These are phyloP conservation scores for Zymoseptoria passerinii DNA, from an alignment of 2,329 filamentous ascomycete genomes.

Conservation along the genomic window DNA sequence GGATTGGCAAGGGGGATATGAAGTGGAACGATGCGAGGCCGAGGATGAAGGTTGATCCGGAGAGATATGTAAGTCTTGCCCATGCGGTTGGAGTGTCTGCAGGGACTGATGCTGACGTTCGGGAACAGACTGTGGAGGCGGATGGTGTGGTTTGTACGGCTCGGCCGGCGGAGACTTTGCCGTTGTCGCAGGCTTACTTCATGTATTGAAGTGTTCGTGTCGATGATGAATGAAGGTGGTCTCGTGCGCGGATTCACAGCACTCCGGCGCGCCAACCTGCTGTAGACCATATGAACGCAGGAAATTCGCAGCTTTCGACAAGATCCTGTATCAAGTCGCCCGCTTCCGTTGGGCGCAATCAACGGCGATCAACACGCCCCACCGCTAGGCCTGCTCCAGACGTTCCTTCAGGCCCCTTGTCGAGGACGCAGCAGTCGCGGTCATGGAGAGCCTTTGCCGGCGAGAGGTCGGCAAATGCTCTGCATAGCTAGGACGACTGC, in stretches of 20 bases:
- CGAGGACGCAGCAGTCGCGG: too few relatives aligned
- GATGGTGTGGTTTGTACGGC: conserved; percentile 68
- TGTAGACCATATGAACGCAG: too few relatives aligned
- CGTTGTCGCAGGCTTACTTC: conserved; percentile 69
- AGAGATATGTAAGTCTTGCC: conserved; percentile 58
- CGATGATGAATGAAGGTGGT: not conserved
- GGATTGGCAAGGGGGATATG: conserved; percentile 77
- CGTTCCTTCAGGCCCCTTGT: too few relatives aligned
- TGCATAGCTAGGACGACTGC: too few relatives aligned
- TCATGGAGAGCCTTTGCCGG: too few relatives aligned
- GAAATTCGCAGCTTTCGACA: too few relatives aligned
- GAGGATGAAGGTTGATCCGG: conserved; percentile 83
- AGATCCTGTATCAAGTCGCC: too few relatives aligned
- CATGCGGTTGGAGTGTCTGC: not conserved
- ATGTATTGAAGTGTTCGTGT: conserved; percentile 41
- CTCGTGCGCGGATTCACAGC: not conserved
- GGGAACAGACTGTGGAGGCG: conserved; percentile 59
- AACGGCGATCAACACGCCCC: too few relatives aligned
- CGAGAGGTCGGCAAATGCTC: too few relatives aligned
- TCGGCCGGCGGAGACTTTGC: conserved; percentile 61
- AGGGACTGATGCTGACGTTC: conserved; percentile 11
- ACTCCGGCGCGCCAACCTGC: too few relatives aligned
- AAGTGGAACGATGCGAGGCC: conserved; percentile 78
- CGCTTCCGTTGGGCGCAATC: too few relatives aligned
- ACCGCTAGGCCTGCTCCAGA: too few relatives aligned